Evolutionary conservation across 2,329 filamentous ascomycete genomes (phyloP), one percentile per base, ranked within the genome.

Genomic region (Sporothrix protearum): DNA sequence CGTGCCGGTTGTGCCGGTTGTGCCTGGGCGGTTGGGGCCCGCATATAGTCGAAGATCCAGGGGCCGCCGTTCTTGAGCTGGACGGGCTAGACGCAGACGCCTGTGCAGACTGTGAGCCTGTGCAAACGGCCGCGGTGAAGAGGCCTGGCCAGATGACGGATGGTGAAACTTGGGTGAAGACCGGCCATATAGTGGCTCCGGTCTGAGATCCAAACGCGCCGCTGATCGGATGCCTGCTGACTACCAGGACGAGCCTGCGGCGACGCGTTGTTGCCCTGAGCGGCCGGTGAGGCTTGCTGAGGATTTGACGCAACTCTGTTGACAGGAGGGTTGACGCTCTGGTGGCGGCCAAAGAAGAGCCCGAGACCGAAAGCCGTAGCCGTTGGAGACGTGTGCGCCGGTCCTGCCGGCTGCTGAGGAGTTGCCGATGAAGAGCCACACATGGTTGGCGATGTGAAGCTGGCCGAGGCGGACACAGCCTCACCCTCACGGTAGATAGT

Each of bases 41-140:
- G 63, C 25, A 33, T 66, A 66, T 66, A 66, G 63, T 66, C 42
- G 63, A 66, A 49, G 63, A 49, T 1, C 25, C 39, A 33, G 63
- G 22, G 6, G 39, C 63, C 16, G 63, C 36, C n/a, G 36, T 36
- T 28, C n/a, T 25, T 16, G 36, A 9, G 14, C 36, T 12, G 2
- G 59, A 64, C 36, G 36, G 59, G 28, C 59, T 45, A 19, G 59
- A 49, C 7, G 42, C 25, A 12, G 63, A 47, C 25, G 63, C 6
- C 9, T 19, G 42, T 8, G 6, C 42, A 9, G 42, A 33, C 16
- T 47, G 63, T 14, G 25, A n/a, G 42, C 39, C 42, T 47, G 63
- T n/a, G 39, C 42, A 47, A 28, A 49, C 25, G 63, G 25, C 14
- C 39, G 63, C 25, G 63, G 25, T n/a, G 22, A 33, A 19, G 63